Conservation (phyloP, 2,329 filamentous ascomycete genomes). For the Akanthomyces uredinophilus region DNA sequence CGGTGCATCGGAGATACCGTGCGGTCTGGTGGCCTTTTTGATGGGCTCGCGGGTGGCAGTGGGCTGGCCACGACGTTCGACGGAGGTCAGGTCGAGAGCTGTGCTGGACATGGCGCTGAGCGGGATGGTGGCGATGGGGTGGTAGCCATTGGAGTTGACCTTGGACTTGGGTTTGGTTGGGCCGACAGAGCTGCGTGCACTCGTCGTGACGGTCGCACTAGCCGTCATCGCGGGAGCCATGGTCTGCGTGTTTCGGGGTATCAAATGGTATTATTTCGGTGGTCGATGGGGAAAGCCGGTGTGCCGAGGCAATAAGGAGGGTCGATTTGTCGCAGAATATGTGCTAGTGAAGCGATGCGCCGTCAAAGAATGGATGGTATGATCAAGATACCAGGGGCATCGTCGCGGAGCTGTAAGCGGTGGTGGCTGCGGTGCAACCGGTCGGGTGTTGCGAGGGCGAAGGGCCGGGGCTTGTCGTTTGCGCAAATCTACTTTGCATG, state of each 20-base stretch:
- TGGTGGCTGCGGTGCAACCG: conserved; percentile 1
- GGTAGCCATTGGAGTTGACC: conserved; percentile 49
- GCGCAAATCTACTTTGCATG: not conserved
- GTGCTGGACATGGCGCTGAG: conserved; percentile 52
- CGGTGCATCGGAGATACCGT: conserved; percentile 83
- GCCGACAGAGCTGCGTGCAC: conserved; percentile 12
- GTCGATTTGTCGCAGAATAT: not conserved
- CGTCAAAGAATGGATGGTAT: conserved; percentile 1
- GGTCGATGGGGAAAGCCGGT: not conserved
- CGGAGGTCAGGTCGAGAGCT: conserved; percentile 78
- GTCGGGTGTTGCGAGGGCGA: conserved; percentile 4
- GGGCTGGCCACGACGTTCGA: conserved; percentile 84
- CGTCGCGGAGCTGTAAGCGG: conserved; percentile 12
- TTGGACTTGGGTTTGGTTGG: conserved; percentile 46
- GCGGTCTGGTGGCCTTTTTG: conserved; percentile 74
- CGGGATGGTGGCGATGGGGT: conserved; percentile 43
- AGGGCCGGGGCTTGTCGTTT: not conserved
- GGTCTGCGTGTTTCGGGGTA: not conserved
- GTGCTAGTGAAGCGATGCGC: not conserved
- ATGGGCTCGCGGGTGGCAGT: conserved; percentile 68
- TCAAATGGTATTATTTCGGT: not conserved
- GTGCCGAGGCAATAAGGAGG: not conserved
- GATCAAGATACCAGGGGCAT: conserved; percentile 15
- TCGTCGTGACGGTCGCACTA: conserved; percentile 7
- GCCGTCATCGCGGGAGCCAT: conserved; percentile 12